Percentiles rank a stretch among this genome's conserved stretches.
Conservation (phyloP, 2,329 filamentous ascomycete genomes). For the Aspergillus transmontanensis region DNA sequence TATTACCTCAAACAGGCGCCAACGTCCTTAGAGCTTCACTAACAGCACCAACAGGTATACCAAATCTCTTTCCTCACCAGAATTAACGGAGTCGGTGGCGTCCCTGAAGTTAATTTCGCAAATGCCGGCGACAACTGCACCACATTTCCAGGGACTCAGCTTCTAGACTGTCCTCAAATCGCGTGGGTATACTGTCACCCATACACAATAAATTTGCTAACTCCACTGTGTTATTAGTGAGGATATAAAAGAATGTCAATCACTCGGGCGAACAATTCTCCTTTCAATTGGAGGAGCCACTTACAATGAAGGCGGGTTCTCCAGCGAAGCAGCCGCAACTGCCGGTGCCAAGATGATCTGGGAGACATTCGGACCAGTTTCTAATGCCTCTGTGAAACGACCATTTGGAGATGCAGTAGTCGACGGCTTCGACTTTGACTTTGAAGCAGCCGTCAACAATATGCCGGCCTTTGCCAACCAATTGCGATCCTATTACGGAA, state of each 20-base stretch:
- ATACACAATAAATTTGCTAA: background rate
- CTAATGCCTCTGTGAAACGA: slow-evolving; percentile 47
- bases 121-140: slow-evolving; percentile 64
- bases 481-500: slow-evolving; percentile 59
- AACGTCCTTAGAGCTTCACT: background rate
- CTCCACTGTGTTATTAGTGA: slow-evolving; percentile 26
- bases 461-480: slow-evolving; percentile 62
- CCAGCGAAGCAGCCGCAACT: slow-evolving; percentile 52
- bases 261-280: slow-evolving; percentile 67
- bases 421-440: slow-evolving; percentile 78
- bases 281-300: slow-evolving; percentile 72
- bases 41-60: slow-evolving; percentile 52
- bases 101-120: slow-evolving; percentile 64
- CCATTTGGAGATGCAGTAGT: slow-evolving; percentile 68
- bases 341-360: slow-evolving; percentile 65
- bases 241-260: slow-evolving; percentile 63
- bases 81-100: slow-evolving; percentile 55
- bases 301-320: slow-evolving; percentile 69
- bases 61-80: slow-evolving; percentile 64
- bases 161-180: slow-evolving; percentile 65
- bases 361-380: slow-evolving; percentile 67
- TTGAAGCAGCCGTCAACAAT: slow-evolving; percentile 63
- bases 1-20: slow-evolving; percentile 1
- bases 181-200: slow-evolving; percentile 52
- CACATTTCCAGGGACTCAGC: slow-evolving; percentile 56